Evolutionary conservation across 768 basidiomycete genomes (phyloP).

Genomic region (Rhodocollybia butyracea): DNA sequence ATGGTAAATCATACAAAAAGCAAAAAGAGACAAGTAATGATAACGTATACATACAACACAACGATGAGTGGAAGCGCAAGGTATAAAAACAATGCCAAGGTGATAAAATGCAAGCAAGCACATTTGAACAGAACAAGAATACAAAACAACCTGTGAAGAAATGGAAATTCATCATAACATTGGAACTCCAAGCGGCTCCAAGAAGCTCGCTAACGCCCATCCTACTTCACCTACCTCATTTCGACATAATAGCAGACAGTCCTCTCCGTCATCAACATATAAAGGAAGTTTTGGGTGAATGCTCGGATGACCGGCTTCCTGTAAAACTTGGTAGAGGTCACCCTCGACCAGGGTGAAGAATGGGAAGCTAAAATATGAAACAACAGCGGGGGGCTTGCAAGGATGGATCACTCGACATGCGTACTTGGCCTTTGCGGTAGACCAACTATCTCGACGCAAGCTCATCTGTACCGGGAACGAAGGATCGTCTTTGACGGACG

Average conservation of each 20-base stretch:
- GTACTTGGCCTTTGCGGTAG: constrained; percentile 53
- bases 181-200: constrained; percentile 51
- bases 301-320: constrained; percentile 78
- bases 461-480: constrained; percentile 1
- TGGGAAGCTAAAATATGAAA: constrained; percentile 69
- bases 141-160: background rate
- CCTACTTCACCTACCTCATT: constrained; percentile 56
- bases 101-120: no score
- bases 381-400: constrained; percentile 59
- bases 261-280: constrained; percentile 74
- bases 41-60: constrained; percentile 6
- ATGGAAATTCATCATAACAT: constrained; percentile 9
- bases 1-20: background rate
- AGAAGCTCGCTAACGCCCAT: constrained; percentile 81
- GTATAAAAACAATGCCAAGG: no score
- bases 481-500: constrained; percentile 1
- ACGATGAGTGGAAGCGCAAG: no score
- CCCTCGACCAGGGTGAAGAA: constrained; percentile 71
- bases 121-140: constrained; percentile 5
- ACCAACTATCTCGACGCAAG: constrained; percentile 30
- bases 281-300: constrained; percentile 70
- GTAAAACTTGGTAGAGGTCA: constrained; percentile 63
- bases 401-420: constrained; percentile 65
- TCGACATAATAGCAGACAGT: constrained; percentile 73
- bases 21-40: background rate